Evolutionary conservation across 805 yeast species (phyloP), one percentile per base, ranked within the genome.

Genomic region (Wickerhamia fluorescens): DNA sequence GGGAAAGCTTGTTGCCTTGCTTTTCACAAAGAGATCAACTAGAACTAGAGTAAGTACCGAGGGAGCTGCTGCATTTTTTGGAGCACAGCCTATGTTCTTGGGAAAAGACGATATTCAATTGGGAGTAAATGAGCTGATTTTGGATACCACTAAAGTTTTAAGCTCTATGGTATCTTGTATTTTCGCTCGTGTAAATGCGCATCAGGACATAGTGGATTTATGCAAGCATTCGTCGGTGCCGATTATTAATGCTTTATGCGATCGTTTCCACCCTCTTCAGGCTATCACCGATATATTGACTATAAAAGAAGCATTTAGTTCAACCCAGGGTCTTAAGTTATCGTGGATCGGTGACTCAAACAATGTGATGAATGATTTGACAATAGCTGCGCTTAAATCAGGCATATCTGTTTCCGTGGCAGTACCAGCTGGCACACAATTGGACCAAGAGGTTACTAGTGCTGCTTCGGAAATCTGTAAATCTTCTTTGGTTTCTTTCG

Each of bases 291-390:
- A 92, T 54, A 44, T 92, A 33, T 61, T 85, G 41, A 88, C 97
- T 3, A 81, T 92, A 35, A 75, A 79, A 40, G 96, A 92, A 57
- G 57, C 77, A 4, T 83, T 84, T 47, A 73, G 75, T 4, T 59
- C 55, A 17, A 57, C 70, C 1, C 53, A 73, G 38, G 76, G 75
- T 4, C 68, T 87, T 40, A 88, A 86, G 45, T 59, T 89, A 27
- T 77, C 96, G 2, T 89, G 98, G 98, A 76, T 92, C 12, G 98
- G 98, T 35, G 98, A 89, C 54, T 79, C 96, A 17, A 92, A 92
- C 56, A 92, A 92, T 47, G 97, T 92, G 18, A 79, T 92, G 36
- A 89, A 92, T 54, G 98, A 92, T 60, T 69, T 92, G 57, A 75
- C 94, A 8, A 75, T 88, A 38, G 97, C 96, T 6, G 74, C 92